A percentile compares a stretch with the other conserved stretches of the same genome.
phyloP scores from a whole-genome alignment of 139 green algal genomes.

The Micractinium conductrix region DNA sequence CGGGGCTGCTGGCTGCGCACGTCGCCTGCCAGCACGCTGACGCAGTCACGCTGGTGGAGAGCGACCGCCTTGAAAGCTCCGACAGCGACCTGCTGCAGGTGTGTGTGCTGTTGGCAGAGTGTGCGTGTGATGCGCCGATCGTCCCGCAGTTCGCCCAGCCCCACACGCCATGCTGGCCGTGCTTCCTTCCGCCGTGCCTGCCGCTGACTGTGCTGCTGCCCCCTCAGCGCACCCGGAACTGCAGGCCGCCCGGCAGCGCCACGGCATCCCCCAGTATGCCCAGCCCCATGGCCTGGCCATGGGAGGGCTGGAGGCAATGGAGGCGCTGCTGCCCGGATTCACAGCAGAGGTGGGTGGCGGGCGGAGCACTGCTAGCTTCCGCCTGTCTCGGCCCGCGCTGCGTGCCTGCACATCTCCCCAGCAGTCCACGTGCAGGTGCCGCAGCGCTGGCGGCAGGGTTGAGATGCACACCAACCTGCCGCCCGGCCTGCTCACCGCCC shows the following conservation, averaged over 20 bases:
- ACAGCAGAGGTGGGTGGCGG: neutral
- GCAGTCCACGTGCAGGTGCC: too few relatives aligned
- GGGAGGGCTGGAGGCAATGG: neutral
- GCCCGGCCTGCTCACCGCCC: too few relatives aligned
- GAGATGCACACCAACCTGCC: too few relatives aligned
- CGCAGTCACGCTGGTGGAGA: neutral
- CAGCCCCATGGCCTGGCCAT: neutral
- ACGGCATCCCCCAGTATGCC: neutral
- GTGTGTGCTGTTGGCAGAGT: too few relatives aligned
- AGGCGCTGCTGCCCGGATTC: conserved; percentile 1
- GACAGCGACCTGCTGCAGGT: neutral
- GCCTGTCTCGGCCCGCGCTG: too few relatives aligned
- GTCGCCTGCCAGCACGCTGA: neutral
- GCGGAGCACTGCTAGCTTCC: too few relatives aligned
- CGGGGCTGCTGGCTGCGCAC: neutral
- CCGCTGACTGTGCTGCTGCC: neutral
- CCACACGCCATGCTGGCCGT: neutral
- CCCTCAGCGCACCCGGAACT: too few relatives aligned
- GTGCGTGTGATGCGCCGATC: too few relatives aligned
- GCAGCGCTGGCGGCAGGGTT: too few relatives aligned
- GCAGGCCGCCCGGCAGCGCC: neutral
- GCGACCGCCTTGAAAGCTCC: neutral
- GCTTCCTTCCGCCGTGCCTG: neutral
- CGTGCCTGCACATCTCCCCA: too few relatives aligned
- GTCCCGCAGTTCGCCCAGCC: too few relatives aligned